Evolutionary conservation across 352 stramenopile species (phyloP).

Genomic region (Pythium rhizo-oryzae): DNA sequence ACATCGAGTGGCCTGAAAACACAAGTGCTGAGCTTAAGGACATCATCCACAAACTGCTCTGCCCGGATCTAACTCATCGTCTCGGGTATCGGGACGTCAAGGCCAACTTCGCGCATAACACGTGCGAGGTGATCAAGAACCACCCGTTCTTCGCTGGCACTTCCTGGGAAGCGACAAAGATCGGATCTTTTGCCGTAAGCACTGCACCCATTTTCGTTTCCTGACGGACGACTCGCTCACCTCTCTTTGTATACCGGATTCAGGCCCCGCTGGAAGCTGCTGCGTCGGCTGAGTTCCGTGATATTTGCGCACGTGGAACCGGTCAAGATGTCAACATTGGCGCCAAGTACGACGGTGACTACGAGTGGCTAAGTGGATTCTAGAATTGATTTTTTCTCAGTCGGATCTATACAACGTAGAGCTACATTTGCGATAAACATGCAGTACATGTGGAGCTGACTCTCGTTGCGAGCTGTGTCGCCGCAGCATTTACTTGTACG

Average conservation of each 20-base stretch:
- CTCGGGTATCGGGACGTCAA: constrained; percentile 60
- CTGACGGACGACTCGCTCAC: background rate
- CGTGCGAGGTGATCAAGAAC: constrained; percentile 76
- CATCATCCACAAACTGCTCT: constrained; percentile 67
- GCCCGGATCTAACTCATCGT: constrained; percentile 52
- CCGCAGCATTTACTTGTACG: constrained; percentile 40
- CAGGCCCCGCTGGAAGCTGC: constrained; percentile 77
- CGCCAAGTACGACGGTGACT: constrained; percentile 66
- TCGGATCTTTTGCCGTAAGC: constrained; percentile 78
- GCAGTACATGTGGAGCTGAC: constrained; percentile 6
- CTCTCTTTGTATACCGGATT: constrained; percentile 4
- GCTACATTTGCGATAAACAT: constrained; percentile 17
- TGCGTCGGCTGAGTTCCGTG: constrained; percentile 71
- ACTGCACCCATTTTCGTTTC: background rate
- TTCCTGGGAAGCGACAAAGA: constrained; percentile 82
- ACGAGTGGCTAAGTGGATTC: constrained; percentile 79
- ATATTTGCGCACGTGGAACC: constrained; percentile 57
- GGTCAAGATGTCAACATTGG: constrained; percentile 73
- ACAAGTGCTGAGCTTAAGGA: constrained; percentile 74
- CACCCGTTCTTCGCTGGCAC: constrained; percentile 85
- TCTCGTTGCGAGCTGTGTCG: background rate
- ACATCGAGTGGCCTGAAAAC: constrained; percentile 71
- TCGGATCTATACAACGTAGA: constrained; percentile 13
- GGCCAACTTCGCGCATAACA: constrained; percentile 43
- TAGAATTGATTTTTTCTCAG: constrained; percentile 33